Conservation (phyloP, 2,329 filamentous ascomycete genomes). For the Davidsoniella virescens region DNA sequence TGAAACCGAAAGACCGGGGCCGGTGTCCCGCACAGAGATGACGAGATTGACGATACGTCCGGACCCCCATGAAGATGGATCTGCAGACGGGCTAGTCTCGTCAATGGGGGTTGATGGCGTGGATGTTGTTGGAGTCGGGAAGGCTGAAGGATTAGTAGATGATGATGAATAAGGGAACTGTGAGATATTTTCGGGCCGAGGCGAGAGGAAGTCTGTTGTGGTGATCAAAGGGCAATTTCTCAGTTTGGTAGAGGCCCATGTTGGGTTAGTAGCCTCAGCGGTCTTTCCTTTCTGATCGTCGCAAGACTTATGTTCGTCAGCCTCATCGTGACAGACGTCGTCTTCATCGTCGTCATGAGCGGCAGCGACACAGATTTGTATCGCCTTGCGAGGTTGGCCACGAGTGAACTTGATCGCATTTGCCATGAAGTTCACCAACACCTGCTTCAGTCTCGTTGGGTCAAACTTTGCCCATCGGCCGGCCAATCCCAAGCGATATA, state of each 20-base stretch:
- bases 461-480: conserved; percentile 55
- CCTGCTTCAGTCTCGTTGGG: conserved; percentile 56
- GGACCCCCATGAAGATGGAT: conserved; percentile 38
- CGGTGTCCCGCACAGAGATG: conserved; percentile 57
- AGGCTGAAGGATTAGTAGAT: conserved; percentile 2
- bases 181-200: conserved; percentile 5
- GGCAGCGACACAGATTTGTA: conserved; percentile 49
- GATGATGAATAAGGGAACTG: conserved; percentile 9
- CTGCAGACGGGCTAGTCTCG: conserved; percentile 22
- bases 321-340: conserved; percentile 27
- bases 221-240: conserved; percentile 15
- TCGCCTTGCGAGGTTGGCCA: conserved; percentile 39
- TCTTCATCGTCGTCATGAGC: conserved; percentile 34
- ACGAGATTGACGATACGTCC: conserved; percentile 58
- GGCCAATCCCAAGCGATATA: conserved; percentile 45
- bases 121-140: conserved; percentile 28
- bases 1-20: conserved; percentile 46
- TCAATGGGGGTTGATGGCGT: conserved; percentile 32
- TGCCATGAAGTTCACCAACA: conserved; percentile 60
- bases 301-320: too few species aligned
- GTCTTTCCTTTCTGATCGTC: too few species aligned
- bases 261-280: conserved; percentile 48
- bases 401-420: conserved; percentile 52
- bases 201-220: conserved; percentile 4
- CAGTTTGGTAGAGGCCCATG: conserved; percentile 35